Evolutionary conservation across 2,329 filamentous ascomycete species (phyloP), one percentile per base, ranked within the genome.

Genomic region (Arthrobotrys entomopaga): DNA sequence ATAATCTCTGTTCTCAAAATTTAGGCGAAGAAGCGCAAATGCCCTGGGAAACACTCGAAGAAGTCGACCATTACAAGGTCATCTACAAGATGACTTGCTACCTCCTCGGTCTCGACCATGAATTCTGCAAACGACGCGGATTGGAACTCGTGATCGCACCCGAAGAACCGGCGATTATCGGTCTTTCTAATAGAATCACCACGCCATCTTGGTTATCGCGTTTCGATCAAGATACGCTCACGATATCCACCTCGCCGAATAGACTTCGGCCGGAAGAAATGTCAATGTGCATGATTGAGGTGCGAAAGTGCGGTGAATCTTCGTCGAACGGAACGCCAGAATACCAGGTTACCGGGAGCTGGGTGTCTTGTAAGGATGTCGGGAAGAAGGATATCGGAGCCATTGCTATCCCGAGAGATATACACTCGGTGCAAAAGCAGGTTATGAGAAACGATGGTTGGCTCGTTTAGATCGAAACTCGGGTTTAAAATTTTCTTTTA

Each of bases 361-460:
- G 70, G 70, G 70, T 74, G 26, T 43, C 57, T 2, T 74, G 70
- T 49, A 20, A 38, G n/a, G 46, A 63, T 10, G 52, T 74, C 22
- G 63, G 63, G 5, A 42, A 74, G 52, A 64, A 63, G 16, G 70
- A 74, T 64, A 15, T 74, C 15, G 70, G 70, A 3, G 70, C 42
- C 3, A 74, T 74, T 38, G 70, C 70, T n/a, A 64, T 74, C 38
- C 70, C 70, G 10, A 66, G 70, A 40, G 70, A 74, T 59, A 46
- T 74, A 20, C 50, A 67, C 43, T 67, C 63, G 10, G 57, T 74
- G 40, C 57, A 64, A 16, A 74, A 48, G 57, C 57, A 64, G 48
- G 11, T 43, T 15, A 49, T 74, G 52, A 63, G 70, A 26, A 64
- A 24, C 8, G 70, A 74, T 20, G 70, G 70, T 16, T 74, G 70